phyloP scores from a whole-genome alignment of 208 protist genomes.

The Leishmania tropica region DNA sequence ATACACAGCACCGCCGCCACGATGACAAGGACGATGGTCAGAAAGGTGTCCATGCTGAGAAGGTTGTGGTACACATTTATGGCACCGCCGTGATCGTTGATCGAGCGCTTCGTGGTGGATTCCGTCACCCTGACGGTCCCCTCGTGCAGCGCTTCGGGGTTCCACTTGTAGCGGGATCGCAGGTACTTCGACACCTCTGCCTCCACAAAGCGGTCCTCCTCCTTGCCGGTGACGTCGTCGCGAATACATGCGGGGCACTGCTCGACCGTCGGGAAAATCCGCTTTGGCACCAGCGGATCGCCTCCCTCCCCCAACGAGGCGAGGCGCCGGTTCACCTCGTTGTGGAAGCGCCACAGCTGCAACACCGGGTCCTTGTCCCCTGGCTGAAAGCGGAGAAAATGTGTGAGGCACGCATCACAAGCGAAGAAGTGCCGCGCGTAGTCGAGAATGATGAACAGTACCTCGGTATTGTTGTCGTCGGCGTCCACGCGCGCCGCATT shows the following conservation, averaged over 20 bases:
- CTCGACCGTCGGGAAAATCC: conserved; percentile 38
- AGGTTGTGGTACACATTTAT: conserved; percentile 12
- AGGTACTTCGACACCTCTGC: conserved; percentile 25
- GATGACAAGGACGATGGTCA: conserved; percentile 34
- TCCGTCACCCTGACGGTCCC: not conserved
- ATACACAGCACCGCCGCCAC: conserved; percentile 19
- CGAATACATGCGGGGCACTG: conserved; percentile 44
- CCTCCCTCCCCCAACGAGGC: conserved; percentile 21
- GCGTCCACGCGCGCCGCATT: not conserved
- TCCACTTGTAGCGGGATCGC: conserved; percentile 44
- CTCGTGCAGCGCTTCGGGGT: conserved; percentile 24
- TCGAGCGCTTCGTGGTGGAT: not conserved
- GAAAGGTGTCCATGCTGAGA: conserved; percentile 25
- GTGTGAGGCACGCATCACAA: conserved; percentile 53
- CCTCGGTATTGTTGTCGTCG: not conserved
- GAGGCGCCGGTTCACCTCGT: conserved; percentile 63
- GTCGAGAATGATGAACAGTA: conserved; percentile 51
- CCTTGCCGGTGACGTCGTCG: not conserved
- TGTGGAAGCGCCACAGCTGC: conserved; percentile 79
- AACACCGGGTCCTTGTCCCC: conserved; percentile 36
- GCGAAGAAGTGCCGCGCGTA: conserved; percentile 69
- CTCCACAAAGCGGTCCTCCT: conserved; percentile 5
- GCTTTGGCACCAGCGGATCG: conserved; percentile 72
- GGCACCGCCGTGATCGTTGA: not conserved
- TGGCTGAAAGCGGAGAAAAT: conserved; percentile 59